Conservation (phyloP, 345 rosid species). For the Ceriops tagal region DNA sequence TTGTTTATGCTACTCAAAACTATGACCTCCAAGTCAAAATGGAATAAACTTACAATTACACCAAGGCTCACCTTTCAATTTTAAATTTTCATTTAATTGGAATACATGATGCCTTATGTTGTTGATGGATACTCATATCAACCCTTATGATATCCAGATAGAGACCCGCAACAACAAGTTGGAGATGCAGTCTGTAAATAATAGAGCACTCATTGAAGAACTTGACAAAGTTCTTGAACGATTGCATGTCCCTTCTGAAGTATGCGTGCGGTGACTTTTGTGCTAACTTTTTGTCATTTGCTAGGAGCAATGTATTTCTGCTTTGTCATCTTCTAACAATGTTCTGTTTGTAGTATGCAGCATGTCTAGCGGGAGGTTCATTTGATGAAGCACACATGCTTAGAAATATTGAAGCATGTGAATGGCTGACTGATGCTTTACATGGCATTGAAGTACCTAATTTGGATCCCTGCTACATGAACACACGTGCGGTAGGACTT, state of each 20-base stretch:
- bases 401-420: constrained; percentile 94
- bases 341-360: constrained; percentile 65
- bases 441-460: constrained; percentile 77
- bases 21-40: too few relatives aligned
- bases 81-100: constrained; percentile 6
- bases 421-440: constrained; percentile 88
- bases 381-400: constrained; percentile 93
- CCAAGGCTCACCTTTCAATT: not conserved
- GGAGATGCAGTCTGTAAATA: constrained; percentile 96
- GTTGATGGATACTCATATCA: constrained; percentile 13
- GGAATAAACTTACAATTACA: too few relatives aligned
- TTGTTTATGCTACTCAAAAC: too few relatives aligned
- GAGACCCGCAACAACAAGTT: constrained; percentile 95
- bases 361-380: constrained; percentile 75
- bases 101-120: constrained; percentile 11
- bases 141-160: constrained; percentile 49
- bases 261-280: constrained; percentile 20
- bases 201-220: constrained; percentile 81
- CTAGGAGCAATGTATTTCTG: not conserved
- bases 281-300: not conserved
- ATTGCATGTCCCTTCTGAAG: constrained; percentile 83
- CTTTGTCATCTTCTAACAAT: constrained; percentile 21
- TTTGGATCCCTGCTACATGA: constrained; percentile 73
- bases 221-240: constrained; percentile 91
- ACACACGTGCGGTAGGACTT: constrained; percentile 78